Evolutionary conservation across 1,284 basidiomycete species (phyloP).

Genomic region (Gymnopus androsaceus): DNA sequence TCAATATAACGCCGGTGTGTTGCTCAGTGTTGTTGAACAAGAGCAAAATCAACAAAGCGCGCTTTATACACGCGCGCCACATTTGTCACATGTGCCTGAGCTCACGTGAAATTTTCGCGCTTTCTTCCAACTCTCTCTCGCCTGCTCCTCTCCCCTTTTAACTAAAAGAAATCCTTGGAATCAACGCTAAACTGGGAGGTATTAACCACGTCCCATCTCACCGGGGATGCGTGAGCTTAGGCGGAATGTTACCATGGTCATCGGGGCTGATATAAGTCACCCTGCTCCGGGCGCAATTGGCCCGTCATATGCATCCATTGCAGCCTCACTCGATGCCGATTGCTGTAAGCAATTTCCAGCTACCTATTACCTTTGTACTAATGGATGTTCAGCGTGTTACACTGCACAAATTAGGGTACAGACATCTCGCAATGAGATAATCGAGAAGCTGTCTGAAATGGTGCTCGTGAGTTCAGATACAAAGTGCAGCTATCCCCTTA

Average conservation of each 20-base stretch:
- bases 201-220: slow-evolving; percentile 31
- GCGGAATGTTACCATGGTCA: too few species aligned
- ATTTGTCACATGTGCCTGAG: too few species aligned
- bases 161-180: too few species aligned
- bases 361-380: not conserved
- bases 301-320: slow-evolving; percentile 38
- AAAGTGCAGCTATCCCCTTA: too few species aligned
- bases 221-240: too few species aligned
- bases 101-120: too few species aligned
- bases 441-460: slow-evolving; percentile 46
- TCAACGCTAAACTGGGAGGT: slow-evolving; percentile 44
- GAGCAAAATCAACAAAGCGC: too few species aligned
- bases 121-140: too few species aligned
- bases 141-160: too few species aligned
- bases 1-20: too few species aligned
- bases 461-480: slow-evolving; percentile 33
- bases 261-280: slow-evolving; percentile 47
- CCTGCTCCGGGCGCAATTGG: slow-evolving; percentile 36
- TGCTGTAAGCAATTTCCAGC: slow-evolving; percentile 17
- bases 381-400: slow-evolving; percentile 21
- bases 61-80: too few species aligned
- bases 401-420: slow-evolving; percentile 44
- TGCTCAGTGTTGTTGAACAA: too few species aligned
- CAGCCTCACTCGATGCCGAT: slow-evolving; percentile 32
- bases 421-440: slow-evolving; percentile 48